Evolutionary conservation across 768 basidiomycete species (phyloP).

Genomic region (Rhizopogon rudus): DNA sequence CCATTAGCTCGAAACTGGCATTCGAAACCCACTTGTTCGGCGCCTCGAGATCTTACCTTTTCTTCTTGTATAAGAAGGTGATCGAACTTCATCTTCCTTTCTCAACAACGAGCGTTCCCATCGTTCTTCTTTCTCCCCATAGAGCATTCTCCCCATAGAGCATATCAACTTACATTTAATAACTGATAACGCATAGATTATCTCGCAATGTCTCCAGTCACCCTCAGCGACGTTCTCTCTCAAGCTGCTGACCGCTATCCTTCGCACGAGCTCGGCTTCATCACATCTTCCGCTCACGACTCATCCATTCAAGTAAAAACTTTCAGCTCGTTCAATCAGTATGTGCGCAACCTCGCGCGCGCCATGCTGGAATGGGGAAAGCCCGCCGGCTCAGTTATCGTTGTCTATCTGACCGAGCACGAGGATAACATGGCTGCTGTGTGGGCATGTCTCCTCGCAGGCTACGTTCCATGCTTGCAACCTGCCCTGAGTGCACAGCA

Average conservation of each 20-base stretch:
- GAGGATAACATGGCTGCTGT: conserved; percentile 8
- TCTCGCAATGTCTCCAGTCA: not conserved
- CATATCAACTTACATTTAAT: not conserved
- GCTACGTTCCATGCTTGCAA: conserved; percentile 5
- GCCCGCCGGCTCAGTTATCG: conserved; percentile 2
- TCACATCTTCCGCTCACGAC: conserved; percentile 5
- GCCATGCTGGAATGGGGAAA: conserved; percentile 4
- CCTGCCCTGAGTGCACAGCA: conserved; percentile 5
- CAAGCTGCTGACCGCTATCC: conserved; percentile 4
- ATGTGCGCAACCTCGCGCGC: conserved; percentile 5
- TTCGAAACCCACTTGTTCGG: not conserved
- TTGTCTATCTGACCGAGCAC: conserved; percentile 6
- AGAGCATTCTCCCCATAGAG: not conserved
- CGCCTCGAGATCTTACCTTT: not conserved
- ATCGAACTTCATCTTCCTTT: not conserved
- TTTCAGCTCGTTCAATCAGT: conserved; percentile 4
- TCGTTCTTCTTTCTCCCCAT: not conserved
- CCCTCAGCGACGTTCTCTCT: conserved; percentile 3
- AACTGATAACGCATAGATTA: not conserved
- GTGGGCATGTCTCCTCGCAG: conserved; percentile 6
- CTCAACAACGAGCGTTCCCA: too few species aligned
- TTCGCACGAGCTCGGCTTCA: conserved; percentile 5
- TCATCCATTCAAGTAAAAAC: conserved; percentile 3
- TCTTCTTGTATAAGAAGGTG: too few species aligned
- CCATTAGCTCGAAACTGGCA: not conserved